Percentiles rank a stretch among this genome's conserved stretches.
These are phyloP conservation scores for Penicillium pancosmium DNA, from an alignment of 495 filamentous ascomycete genomes.

Conservation along the genomic window DNA sequence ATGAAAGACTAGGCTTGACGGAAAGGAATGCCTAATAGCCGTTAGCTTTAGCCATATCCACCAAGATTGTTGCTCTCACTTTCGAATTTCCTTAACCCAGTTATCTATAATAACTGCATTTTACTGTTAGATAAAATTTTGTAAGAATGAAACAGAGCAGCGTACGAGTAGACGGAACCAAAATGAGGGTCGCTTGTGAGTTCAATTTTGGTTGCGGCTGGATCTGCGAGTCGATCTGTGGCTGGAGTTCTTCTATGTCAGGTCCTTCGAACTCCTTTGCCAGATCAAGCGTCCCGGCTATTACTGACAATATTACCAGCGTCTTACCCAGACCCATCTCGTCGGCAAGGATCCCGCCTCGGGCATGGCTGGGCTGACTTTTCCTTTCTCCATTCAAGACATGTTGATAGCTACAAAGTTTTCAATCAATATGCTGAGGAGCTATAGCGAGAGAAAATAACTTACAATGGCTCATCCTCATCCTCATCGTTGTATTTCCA, in stretches of 20 bases:
- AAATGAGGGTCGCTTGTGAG: slow-evolving; percentile 6
- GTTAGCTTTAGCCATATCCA: not conserved
- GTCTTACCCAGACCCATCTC: slow-evolving; percentile 11
- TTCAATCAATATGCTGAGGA: not conserved
- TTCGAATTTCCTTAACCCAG: slow-evolving; percentile 1
- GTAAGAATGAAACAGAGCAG: not conserved
- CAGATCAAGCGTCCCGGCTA: slow-evolving; percentile 1
- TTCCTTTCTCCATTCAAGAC: slow-evolving; percentile 5
- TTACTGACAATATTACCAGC: slow-evolving; percentile 2
- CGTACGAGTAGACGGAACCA: slow-evolving; percentile 9
- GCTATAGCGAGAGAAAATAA: not conserved
- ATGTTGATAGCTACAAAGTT: slow-evolving; percentile 4
- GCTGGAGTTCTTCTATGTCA: not conserved
- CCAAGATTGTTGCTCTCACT: not conserved
- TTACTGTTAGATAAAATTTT: not conserved
- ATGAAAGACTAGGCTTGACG: not conserved
- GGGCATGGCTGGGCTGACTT: not conserved
- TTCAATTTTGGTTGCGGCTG: not conserved
- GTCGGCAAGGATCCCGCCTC: slow-evolving; percentile 10
- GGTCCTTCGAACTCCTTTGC: not conserved
- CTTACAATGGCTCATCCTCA: slow-evolving; percentile 11
- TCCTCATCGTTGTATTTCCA: slow-evolving; percentile 8
- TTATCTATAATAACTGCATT: not conserved
- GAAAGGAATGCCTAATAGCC: not conserved
- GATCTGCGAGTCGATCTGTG: not conserved